Evolutionary conservation across 768 basidiomycete genomes (phyloP), one percentile per base, ranked within the genome.

Genomic region (Sarcodon sp.): DNA sequence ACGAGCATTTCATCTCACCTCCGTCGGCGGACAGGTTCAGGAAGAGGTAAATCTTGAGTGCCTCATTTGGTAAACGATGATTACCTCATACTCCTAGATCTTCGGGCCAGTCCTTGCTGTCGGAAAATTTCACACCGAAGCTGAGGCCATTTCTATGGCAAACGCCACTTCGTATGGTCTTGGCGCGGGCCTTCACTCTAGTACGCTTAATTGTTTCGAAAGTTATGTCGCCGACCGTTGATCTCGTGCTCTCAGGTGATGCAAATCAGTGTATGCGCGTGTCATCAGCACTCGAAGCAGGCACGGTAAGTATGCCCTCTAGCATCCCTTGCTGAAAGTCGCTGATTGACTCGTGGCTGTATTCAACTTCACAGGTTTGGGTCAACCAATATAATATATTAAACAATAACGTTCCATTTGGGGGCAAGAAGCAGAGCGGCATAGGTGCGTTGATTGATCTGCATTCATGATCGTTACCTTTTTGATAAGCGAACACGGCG

Each of bases 101-200:
- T 98, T 98, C 62, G 94, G 94, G 7, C 94, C 94, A 27, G 93
- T 98, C 3, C 75, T 93, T 36, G 74, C 79, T 21, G 76, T 97
- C 38, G 83, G 81, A 38, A 78, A 70, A 54, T 97, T 97, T 68
- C 77, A 75, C 54, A 83, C 84, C 6, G 93, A 96, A 63, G 83
- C 85, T 50, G 89, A 96, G 60, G 91, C 80, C 3, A 79, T 97
- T 54, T 59, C 68, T 37, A 65, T 90, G 12, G 93, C 92, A 33
- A 97, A 97, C 64, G 78, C 85, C 59, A 89, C 91, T 6, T 76
- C 70, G 44, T 97, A 94, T 62, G 94, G 94, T 34, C 75, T 98
- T 34, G 92, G 89, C 7, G 90, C 92, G 11, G 94, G 87, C 7
- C 69, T 97, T 45, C 90, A 93, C 65, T 92, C 80, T 35, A 85